Evolutionary conservation across 306 rosid genomes (phyloP).

Genomic region (Boehmeria nivea): DNA sequence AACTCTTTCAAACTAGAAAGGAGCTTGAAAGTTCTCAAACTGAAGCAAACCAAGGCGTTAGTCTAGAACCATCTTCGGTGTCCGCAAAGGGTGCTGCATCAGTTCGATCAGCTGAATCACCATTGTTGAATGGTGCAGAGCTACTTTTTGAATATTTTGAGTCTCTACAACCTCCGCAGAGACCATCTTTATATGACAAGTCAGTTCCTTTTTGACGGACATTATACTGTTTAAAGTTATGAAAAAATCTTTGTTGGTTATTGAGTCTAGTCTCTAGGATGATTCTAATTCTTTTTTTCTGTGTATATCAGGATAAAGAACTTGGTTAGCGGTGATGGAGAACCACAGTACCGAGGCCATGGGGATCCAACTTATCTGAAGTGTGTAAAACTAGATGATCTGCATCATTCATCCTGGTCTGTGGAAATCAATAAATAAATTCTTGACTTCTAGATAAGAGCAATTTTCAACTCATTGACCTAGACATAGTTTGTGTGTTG

Average conservation of each 20-base stretch:
- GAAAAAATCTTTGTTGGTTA: not conserved
- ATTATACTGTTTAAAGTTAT: not conserved
- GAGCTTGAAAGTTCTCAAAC: conserved; percentile 24
- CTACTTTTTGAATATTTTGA: conserved; percentile 86
- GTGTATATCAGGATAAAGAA: conserved; percentile 55
- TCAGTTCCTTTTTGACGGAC: conserved; percentile 34
- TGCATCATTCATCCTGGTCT: conserved; percentile 79
- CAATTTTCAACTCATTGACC: conserved; percentile 5
- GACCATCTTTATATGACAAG: conserved; percentile 67
- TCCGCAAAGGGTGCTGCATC: conserved; percentile 23
- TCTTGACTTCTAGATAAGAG: conserved; percentile 5
- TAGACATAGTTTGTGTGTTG: conserved; percentile 5
- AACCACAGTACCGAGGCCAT: conserved; percentile 32
- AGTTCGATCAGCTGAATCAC: conserved; percentile 25
- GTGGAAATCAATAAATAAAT: conserved; percentile 12
- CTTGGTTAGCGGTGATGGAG: conserved; percentile 42
- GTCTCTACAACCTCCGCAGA: conserved; percentile 66
- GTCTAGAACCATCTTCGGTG: conserved; percentile 26
- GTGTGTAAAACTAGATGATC: conserved; percentile 51
- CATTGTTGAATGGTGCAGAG: conserved; percentile 48
- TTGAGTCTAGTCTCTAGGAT: no score
- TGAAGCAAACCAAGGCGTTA: conserved; percentile 16
- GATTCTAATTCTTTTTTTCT: not conserved
- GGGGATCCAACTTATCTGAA: conserved; percentile 65
- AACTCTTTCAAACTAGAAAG: conserved; percentile 26